phyloP scores from a whole-genome alignment of 2,329 filamentous ascomycete genomes.

The Trichoderma pleuroti region DNA sequence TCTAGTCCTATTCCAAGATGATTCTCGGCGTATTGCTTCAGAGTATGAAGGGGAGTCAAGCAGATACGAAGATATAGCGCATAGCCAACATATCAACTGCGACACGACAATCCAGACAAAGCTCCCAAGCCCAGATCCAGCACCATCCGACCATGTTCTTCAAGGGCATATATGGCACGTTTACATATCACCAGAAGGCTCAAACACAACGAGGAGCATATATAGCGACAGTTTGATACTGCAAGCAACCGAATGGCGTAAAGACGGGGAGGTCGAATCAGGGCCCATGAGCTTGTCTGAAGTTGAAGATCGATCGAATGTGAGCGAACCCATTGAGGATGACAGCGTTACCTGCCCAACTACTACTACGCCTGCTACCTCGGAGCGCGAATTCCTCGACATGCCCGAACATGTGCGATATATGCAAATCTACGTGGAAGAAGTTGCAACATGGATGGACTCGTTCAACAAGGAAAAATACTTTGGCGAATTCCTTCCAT shows the following conservation, averaged over 20 bases:
- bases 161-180: conserved; percentile 5
- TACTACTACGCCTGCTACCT: background rate
- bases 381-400: conserved; percentile 59
- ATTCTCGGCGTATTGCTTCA: conserved; percentile 84
- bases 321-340: background rate
- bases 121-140: background rate
- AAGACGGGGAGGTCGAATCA: background rate
- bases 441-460: conserved; percentile 93
- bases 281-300: conserved; percentile 5
- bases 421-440: conserved; percentile 88
- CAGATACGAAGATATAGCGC: conserved; percentile 57
- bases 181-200: conserved; percentile 1
- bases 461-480: conserved; percentile 81
- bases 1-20: conserved; percentile 74
- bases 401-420: conserved; percentile 77
- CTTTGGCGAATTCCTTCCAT: conserved; percentile 81
- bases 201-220: conserved; percentile 4
- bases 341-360: background rate
- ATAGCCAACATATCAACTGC: background rate
- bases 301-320: conserved; percentile 5
- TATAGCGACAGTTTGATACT: conserved; percentile 8
- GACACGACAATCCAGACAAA: background rate
- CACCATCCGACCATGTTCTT: background rate
- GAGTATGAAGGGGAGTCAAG: conserved; percentile 79
- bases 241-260: conserved; percentile 11